Conservation (phyloP, 805 yeast species). For the Teunomyces gatunensis region DNA sequence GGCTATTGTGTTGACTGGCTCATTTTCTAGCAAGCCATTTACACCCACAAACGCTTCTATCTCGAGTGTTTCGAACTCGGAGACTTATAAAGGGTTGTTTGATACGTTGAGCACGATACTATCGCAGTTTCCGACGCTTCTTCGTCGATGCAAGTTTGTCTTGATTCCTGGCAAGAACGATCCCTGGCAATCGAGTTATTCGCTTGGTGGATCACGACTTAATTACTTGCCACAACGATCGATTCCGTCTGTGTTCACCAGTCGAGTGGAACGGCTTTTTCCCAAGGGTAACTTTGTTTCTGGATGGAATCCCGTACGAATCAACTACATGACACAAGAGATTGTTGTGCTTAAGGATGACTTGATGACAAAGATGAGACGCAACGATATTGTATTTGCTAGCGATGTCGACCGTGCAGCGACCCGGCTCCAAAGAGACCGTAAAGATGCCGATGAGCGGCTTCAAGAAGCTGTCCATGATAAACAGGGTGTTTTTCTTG, state of each 20-base stretch:
- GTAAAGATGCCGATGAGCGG: constrained; percentile 16
- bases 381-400: constrained; percentile 63
- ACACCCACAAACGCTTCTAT: constrained; percentile 52
- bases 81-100: constrained; percentile 62
- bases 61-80: constrained; percentile 48
- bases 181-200: constrained; percentile 81
- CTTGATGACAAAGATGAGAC: constrained; percentile 62
- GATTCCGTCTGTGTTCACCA: constrained; percentile 71
- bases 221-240: constrained; percentile 58
- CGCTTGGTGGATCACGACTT: constrained; percentile 50
- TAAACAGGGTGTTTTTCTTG: constrained; percentile 21
- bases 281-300: constrained; percentile 30
- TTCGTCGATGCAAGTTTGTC: constrained; percentile 54
- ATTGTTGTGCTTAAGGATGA: constrained; percentile 74
- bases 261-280: constrained; percentile 58
- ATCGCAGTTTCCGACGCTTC: constrained; percentile 54
- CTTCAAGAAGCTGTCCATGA: constrained; percentile 20
- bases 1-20: constrained; percentile 77
- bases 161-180: constrained; percentile 90
- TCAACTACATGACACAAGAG: constrained; percentile 82
- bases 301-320: constrained; percentile 74
- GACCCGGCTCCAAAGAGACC: constrained; percentile 17
- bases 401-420: constrained; percentile 30
- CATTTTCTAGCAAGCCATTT: constrained; percentile 69
- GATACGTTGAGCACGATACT: constrained; percentile 70